Evolutionary conservation across 805 yeast genomes (phyloP).

Genomic region (Yamadazyma sp.): DNA sequence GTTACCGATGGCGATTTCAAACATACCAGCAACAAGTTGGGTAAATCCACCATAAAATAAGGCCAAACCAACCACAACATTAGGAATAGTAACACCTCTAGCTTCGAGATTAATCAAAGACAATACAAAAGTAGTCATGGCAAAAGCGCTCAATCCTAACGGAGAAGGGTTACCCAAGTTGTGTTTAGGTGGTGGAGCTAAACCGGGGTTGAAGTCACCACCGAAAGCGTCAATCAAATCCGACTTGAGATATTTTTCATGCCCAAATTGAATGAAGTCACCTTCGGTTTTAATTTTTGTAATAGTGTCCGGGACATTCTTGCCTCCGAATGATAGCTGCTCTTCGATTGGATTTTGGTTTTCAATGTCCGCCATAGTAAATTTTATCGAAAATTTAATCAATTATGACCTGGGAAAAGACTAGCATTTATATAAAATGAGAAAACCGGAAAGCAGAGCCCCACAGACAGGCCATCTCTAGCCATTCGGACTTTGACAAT

Average conservation of each 20-base stretch:
- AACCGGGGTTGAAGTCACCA: conserved; percentile 76
- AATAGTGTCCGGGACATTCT: conserved; percentile 14
- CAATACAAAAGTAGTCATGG: conserved; percentile 64
- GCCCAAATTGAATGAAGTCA: conserved; percentile 69
- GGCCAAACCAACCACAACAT: conserved; percentile 64
- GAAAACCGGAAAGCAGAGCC: conserved; percentile 5
- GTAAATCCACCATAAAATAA: conserved; percentile 73
- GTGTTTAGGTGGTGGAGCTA: conserved; percentile 43
- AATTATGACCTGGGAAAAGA: neutral
- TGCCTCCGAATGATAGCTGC: conserved; percentile 22
- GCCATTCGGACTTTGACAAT: conserved; percentile 8
- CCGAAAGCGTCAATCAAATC: conserved; percentile 73
- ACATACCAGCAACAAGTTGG: conserved; percentile 71
- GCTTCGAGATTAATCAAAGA: conserved; percentile 64
- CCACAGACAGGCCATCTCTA: conserved; percentile 3
- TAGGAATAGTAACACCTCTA: conserved; percentile 61
- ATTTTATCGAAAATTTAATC: neutral
- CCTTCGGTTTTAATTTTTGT: conserved; percentile 47
- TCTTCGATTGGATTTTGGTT: conserved; percentile 34
- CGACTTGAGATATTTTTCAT: conserved; percentile 60
- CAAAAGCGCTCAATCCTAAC: conserved; percentile 69
- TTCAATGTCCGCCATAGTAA: conserved; percentile 32
- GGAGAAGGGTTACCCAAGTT: conserved; percentile 72
- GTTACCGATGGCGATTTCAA: conserved; percentile 74
- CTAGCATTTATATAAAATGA: conserved; percentile 2